A percentile compares a stretch with the other conserved stretches of the same genome.
Evolutionary conservation across 1,139 yeast genomes (phyloP).

Genomic region (Yamadazyma trypodendri): DNA sequence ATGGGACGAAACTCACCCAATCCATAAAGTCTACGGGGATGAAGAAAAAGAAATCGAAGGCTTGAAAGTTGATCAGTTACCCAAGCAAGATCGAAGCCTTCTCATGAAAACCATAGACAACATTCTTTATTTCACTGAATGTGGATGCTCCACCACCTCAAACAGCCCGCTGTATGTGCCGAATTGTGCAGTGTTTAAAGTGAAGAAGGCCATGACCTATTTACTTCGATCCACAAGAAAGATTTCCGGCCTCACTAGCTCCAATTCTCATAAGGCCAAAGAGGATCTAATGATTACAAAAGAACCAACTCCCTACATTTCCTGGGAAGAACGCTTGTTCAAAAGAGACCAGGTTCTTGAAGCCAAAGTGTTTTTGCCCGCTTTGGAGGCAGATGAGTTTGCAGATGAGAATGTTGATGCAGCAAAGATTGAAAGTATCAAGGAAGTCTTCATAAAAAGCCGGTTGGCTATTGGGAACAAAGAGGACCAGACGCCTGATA

Average conservation of each 20-base stretch:
- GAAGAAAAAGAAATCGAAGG: conserved; percentile 23
- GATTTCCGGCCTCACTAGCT: conserved; percentile 41
- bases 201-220: conserved; percentile 60
- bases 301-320: conserved; percentile 30
- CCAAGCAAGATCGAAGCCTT: conserved; percentile 50
- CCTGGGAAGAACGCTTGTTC: conserved; percentile 39
- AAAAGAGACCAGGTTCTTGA: conserved; percentile 31
- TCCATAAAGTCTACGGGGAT: conserved; percentile 44
- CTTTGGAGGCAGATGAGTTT: conserved; percentile 9
- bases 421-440: conserved; percentile 3
- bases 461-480: not conserved
- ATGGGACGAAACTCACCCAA: conserved; percentile 83
- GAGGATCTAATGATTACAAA: conserved; percentile 40
- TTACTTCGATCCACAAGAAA: conserved; percentile 59
- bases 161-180: conserved; percentile 28
- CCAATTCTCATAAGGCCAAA: conserved; percentile 36
- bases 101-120: conserved; percentile 62
- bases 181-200: conserved; percentile 57
- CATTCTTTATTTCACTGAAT: conserved; percentile 53
- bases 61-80: conserved; percentile 46
- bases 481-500: not conserved
- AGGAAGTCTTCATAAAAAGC: conserved; percentile 1
- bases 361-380: conserved; percentile 22
- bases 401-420: conserved; percentile 4
- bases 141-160: conserved; percentile 61